A percentile compares a stretch with the other conserved stretches of the same genome.
phyloP scores from a whole-genome alignment of 306 rosid genomes.

The Citrullus colocynthis region DNA sequence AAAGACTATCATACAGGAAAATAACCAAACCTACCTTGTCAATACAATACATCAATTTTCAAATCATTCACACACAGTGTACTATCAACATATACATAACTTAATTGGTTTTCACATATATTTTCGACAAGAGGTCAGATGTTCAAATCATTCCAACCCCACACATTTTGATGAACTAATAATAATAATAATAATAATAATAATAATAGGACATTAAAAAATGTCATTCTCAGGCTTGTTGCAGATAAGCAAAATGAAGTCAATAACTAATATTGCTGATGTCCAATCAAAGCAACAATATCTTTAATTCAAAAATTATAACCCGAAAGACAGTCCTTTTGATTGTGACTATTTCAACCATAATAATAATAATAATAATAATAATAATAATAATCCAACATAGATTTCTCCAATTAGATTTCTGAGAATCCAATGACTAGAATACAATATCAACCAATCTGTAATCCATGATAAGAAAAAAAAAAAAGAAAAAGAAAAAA shows the following conservation, averaged over 20 bases:
- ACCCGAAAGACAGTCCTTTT: neutral
- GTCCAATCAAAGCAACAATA: neutral
- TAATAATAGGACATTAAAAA: neutral
- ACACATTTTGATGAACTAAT: too few relatives aligned
- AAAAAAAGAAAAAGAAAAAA: too few relatives aligned
- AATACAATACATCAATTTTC: neutral
- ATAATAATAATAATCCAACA: neutral
- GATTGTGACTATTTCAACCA: neutral
- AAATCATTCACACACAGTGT: too few relatives aligned
- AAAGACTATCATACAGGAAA: neutral
- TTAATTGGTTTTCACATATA: too few relatives aligned
- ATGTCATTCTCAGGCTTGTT: neutral
- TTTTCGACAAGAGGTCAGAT: too few relatives aligned
- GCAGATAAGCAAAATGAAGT: neutral
- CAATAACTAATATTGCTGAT: neutral
- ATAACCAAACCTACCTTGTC: neutral
- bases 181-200: too few relatives aligned
- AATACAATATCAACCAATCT: neutral
- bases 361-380: neutral
- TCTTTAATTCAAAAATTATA: neutral
- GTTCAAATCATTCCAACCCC: too few relatives aligned
- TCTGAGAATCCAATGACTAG: conserved; percentile 1
- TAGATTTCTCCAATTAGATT: neutral
- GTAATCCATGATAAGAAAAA: neutral
- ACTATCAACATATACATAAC: too few relatives aligned